These are phyloP conservation scores for Penicillium odoratum DNA, from an alignment of 495 filamentous ascomycete genomes.

Conservation along the genomic window DNA sequence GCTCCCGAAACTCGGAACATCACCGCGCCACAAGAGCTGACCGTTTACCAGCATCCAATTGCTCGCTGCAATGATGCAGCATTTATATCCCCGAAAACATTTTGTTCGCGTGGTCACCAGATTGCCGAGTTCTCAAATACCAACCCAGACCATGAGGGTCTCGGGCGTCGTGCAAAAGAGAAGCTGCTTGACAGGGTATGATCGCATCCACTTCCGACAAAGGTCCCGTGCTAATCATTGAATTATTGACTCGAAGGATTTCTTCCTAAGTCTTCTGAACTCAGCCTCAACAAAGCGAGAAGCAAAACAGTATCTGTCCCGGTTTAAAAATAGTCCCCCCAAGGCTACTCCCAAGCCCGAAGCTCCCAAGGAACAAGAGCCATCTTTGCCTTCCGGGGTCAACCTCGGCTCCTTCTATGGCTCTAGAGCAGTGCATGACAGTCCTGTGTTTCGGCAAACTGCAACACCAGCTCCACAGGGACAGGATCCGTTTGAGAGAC, in stretches of 20 bases:
- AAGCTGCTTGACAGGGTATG: constrained; percentile 48
- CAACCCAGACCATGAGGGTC: constrained; percentile 32
- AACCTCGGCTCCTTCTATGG: constrained; percentile 65
- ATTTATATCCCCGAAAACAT: constrained; percentile 17
- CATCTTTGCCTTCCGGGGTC: constrained; percentile 44
- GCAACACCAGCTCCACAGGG: constrained; percentile 36
- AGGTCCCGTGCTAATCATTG: neutral
- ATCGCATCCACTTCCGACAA: neutral
- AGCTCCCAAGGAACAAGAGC: constrained; percentile 18
- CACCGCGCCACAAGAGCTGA: constrained; percentile 11
- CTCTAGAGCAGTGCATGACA: constrained; percentile 59
- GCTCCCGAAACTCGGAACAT: neutral
- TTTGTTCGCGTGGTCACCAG: constrained; percentile 28
- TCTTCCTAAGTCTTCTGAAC: constrained; percentile 77
- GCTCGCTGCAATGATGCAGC: constrained; percentile 18
- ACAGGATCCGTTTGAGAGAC: constrained; percentile 37
- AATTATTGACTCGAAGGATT: constrained; percentile 54
- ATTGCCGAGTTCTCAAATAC: constrained; percentile 40
- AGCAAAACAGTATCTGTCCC: constrained; percentile 82
- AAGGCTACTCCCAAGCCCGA: constrained; percentile 23
- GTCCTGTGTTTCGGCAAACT: constrained; percentile 60
- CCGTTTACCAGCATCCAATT: constrained; percentile 23
- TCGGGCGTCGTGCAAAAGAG: constrained; percentile 50
- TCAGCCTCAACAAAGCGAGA: constrained; percentile 88
- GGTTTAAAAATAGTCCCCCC: constrained; percentile 57